Evolutionary conservation across 1,284 basidiomycete species (phyloP), one percentile per base, ranked within the genome.

Genomic region (Malassezia caprae): DNA sequence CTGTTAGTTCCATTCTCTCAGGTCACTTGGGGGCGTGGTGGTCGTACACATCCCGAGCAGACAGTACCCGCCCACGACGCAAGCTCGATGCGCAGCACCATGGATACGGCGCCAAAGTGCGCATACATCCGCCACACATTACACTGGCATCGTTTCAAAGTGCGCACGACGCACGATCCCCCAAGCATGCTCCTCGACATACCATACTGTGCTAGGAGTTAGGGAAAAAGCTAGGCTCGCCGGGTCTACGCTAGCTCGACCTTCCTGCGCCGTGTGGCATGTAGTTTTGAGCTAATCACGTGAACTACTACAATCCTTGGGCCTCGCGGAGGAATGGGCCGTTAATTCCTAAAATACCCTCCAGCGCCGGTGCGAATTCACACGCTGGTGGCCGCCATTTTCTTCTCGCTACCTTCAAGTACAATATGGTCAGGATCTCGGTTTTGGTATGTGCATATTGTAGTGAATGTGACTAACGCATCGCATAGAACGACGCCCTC

Each of bases 391-490:
- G 19, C 8, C 30, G 15, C 21, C 21, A 51, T 56, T 56, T 56
- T 56, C 46, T 54, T 56, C 51, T 55, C 39, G 41, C 37, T 53
- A 48, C 51, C 54, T 63, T 60, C 58, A 62, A 58, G 62, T 58
- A 59, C 65, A 69, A 23, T 55, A 71, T 73, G 70, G 69, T 70
- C 59, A 63, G 71, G 58, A 64, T 73, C 59, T 72, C 70, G 52
- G 71, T 72, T 62, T 64, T 73, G 55, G 68, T 71, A 63, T 61
- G 68, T 69, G 13, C 10, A 26, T 27, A 1, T n/a, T 43, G 37
- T 27, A 28, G 21, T 49, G 41, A 10, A 32, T 8, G 35, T 43
- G 12, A 26, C 47, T 50, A 45, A 55, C 28, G 23, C 23, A 41
- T 17, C 21, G 3, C 8, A 28, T 54, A 71, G 67, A 73, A 72